Evolutionary conservation across 1,284 basidiomycete genomes (phyloP), one percentile per base, ranked within the genome.

Genomic region (Chiua sp.): DNA sequence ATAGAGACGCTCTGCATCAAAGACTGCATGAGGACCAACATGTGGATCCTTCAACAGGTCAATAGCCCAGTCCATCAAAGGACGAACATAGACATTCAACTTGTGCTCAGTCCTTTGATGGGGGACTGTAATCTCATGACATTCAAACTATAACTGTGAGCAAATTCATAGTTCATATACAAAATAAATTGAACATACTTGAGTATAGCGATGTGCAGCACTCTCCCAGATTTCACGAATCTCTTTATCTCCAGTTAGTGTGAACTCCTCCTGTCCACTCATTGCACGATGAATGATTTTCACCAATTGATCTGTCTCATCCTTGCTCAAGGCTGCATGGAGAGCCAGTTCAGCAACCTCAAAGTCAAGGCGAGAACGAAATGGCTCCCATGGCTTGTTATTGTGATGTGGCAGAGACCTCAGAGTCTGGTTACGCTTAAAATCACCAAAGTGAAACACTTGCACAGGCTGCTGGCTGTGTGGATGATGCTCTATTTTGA

Each of bases 31-130:
- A 16, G 35, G 35, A 3, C 35, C 35, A 16, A 37, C 7, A 7
- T 37, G 35, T 20, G 26, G 47, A 48, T 48, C 1, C 2, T 49
- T 61, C 64, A 74, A 32, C 12, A 66, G 13, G 13, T 66, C 59
- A n/a, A 58, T 16, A 15, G 57, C 59, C 67, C 70, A 72, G 12
- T 66, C 56, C 65, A 54, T 59, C 7, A 68, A 48, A 11, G 57
- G 44, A 6, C 54, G 57, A 32, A 28, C 37, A 47, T 64, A 54
- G 16, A 49, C 28, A n/a, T 32, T n/a, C 18, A 32, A 39, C 18
- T 39, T 15, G 8, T 39, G 37, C 13, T 4, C 18, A 6, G n/a
- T 39, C 37, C 16, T 61, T n/a, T n/a, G n/a, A n/a, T 56, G 18
- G 59, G 60, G 49, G 63, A 68, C 1, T 42, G 59, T 23, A 66